These are phyloP conservation scores for Seiridium cupressi DNA, from an alignment of 2,329 filamentous ascomycete genomes.

Conservation along the genomic window DNA sequence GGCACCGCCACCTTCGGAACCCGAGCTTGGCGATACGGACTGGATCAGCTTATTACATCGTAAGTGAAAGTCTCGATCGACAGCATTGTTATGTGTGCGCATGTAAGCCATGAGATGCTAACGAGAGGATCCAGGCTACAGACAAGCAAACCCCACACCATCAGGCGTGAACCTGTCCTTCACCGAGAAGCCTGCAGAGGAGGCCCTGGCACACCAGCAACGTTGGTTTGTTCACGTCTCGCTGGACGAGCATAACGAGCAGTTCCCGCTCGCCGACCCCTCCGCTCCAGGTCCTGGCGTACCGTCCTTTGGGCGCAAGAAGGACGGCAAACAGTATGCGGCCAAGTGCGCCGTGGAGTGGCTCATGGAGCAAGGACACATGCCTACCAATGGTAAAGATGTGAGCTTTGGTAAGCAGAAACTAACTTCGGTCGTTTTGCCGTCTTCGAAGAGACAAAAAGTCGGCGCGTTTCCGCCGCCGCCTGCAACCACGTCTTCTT, in stretches of 20 bases:
- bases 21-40: slow-evolving; percentile 27
- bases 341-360: slow-evolving; percentile 45
- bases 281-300: not conserved
- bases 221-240: slow-evolving; percentile 24
- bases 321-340: slow-evolving; percentile 53
- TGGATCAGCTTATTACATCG: slow-evolving; percentile 38
- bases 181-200: slow-evolving; percentile 13
- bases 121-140: slow-evolving; percentile 11
- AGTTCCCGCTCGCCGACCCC: slow-evolving; percentile 14
- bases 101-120: not conserved
- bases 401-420: slow-evolving; percentile 15
- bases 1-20: slow-evolving; percentile 21
- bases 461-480: not conserved
- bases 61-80: slow-evolving; percentile 14
- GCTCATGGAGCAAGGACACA: slow-evolving; percentile 28
- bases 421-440: not conserved
- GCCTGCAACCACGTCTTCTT: not conserved
- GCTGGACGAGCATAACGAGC: slow-evolving; percentile 20
- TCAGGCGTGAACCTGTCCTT: slow-evolving; percentile 16
- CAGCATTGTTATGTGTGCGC: not conserved
- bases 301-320: slow-evolving; percentile 45
- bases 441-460: not conserved
- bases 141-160: slow-evolving; percentile 9
- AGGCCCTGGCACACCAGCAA: slow-evolving; percentile 3
- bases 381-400: slow-evolving; percentile 21